A percentile compares a stretch with the other conserved stretches of the same genome.
Evolutionary conservation across 192 early-diverging fungal species (phyloP).

Genomic region (Rhizoclosmatium sp.): DNA sequence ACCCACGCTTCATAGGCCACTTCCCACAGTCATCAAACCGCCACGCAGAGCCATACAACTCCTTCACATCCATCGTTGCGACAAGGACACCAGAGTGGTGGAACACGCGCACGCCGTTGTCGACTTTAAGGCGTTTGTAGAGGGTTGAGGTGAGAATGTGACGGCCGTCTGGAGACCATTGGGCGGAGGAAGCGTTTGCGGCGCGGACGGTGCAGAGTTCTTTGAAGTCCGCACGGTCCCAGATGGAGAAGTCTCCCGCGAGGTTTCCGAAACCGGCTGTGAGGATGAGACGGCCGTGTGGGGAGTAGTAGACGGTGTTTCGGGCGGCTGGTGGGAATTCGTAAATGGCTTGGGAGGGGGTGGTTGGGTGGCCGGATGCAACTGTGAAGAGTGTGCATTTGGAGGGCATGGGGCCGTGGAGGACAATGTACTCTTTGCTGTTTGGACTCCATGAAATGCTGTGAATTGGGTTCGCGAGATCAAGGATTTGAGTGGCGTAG

Average conservation of each 20-base stretch:
- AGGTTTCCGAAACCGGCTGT: conserved; percentile 98
- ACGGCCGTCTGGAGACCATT: conserved; percentile 93
- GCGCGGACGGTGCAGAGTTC: conserved; percentile 84
- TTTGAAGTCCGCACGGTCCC: conserved; percentile 87
- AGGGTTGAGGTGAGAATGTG: conserved; percentile 93
- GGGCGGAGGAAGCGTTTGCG: conserved; percentile 82
- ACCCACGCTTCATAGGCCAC: conserved; percentile 79
- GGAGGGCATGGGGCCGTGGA: conserved; percentile 93
- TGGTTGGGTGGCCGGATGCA: conserved; percentile 64
- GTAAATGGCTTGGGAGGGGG: conserved; percentile 58
- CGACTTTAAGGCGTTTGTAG: conserved; percentile 93
- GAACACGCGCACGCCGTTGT: conserved; percentile 97
- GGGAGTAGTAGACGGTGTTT: conserved; percentile 89
- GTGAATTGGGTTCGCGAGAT: conserved; percentile 90
- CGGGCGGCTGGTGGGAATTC: conserved; percentile 88
- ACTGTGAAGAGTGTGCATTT: conserved; percentile 94
- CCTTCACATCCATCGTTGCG: conserved; percentile 77
- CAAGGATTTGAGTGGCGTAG: conserved; percentile 88
- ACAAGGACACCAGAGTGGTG: conserved; percentile 91
- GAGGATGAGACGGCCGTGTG: conserved; percentile 87
- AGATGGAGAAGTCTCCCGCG: conserved; percentile 90
- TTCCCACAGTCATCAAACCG: conserved; percentile 38
- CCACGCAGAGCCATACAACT: conserved; percentile 83
- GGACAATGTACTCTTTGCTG: conserved; percentile 97
- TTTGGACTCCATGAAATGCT: conserved; percentile 95